Base-by-base conservation (phyloP, 495 filamentous ascomycete genomes). In the Aspergillus cristatus region DNA sequence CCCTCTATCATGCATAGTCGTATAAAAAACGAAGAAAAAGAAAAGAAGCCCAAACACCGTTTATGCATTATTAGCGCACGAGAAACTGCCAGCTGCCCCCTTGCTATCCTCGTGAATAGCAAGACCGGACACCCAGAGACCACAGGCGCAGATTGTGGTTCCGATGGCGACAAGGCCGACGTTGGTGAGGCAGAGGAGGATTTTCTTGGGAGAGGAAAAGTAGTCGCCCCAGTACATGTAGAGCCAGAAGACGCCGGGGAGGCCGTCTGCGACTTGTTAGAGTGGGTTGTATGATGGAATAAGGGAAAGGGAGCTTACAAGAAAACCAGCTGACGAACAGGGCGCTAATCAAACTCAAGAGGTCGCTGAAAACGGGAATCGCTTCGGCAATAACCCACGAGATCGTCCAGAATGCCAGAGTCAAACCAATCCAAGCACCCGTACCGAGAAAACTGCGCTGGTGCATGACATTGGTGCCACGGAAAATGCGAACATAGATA, bases 301-400 rank as follows among this genome's bases (percentile, higher is more conserved):
- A n/a, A 15, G 32, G 3, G 32, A 18, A 18, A 18, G 6, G 15
- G 16, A 18, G 31, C 37, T 20, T 39, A 39, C 37, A 61, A 17
- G 60, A 63, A 42, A 68, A 65, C 61, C 56, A 62, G 37, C 40
- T 51, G 12, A 55, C 57, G 25, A 61, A 61, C 1, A 61, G 39
- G 1, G 54, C 54, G 40, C 54, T 48, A 15, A 72, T 64, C 39
- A 76, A 38, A 34, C 64, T 64, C 20, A 86, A 55, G 33, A 87
- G 50, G 28, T 79, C 68, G 43, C 70, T 76, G 62, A 86, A 87
- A 42, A 82, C 75, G 0, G 83, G 84, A 26, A 87, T 81, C 11
- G 78, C 73, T 43, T 80, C 74, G 18, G 81, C 81, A 48, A 88
- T 79, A 24, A 86, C 54, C 76, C 78, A 86, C 6, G 79, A 76